Evolutionary conservation across 768 basidiomycete genomes (phyloP).

Genomic region (Cystofilobasidium macerans): DNA sequence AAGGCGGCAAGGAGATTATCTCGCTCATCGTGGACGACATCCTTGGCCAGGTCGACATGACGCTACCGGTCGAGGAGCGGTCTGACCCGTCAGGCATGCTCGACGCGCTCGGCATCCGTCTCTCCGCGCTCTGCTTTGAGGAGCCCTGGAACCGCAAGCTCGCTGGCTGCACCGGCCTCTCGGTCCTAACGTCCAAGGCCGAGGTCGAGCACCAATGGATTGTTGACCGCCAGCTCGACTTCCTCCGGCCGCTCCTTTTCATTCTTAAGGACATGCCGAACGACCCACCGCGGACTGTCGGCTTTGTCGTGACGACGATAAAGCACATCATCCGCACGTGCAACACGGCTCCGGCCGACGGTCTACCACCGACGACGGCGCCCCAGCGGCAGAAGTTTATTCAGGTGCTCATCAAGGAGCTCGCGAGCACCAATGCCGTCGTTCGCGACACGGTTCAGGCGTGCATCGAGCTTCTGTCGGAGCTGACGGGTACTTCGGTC

Average conservation of each 20-base stretch:
- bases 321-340: conserved; percentile 38
- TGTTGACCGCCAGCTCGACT: conserved; percentile 73
- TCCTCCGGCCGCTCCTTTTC: conserved; percentile 77
- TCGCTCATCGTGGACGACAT: conserved; percentile 39
- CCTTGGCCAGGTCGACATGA: conserved; percentile 37
- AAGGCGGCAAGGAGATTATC: conserved; percentile 17
- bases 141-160: conserved; percentile 81
- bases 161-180: conserved; percentile 78
- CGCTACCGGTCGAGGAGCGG: conserved; percentile 8
- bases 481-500: conserved; percentile 57
- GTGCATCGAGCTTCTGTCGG: conserved; percentile 65
- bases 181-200: conserved; percentile 60
- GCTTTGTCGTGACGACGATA: conserved; percentile 67
- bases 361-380: conserved; percentile 36
- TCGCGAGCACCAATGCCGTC: conserved; percentile 71
- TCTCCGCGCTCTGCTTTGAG: conserved; percentile 77
- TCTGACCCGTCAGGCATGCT: conserved; percentile 43
- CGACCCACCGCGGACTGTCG: conserved; percentile 71
- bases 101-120: conserved; percentile 69
- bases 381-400: conserved; percentile 39
- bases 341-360: conserved; percentile 27
- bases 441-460: conserved; percentile 75
- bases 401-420: conserved; percentile 53
- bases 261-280: conserved; percentile 88
- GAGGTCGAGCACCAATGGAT: conserved; percentile 68